Base-by-base conservation (phyloP, 2,329 filamentous ascomycete genomes). In the Cercospora berteroae region DNA sequence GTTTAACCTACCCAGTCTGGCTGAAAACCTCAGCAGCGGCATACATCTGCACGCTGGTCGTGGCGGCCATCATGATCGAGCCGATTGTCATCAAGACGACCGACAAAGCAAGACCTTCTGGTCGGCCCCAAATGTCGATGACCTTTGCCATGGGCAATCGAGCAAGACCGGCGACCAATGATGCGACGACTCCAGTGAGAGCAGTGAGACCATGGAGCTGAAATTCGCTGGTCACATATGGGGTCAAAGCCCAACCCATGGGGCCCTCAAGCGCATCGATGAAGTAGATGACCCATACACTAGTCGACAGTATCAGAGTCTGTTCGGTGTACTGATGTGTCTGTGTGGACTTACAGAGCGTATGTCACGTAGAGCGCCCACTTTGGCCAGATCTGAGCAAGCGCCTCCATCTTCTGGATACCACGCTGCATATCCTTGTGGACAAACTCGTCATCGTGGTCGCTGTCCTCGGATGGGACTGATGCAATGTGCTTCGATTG, bases 261-360 rank as follows among this genome's bases (percentile, higher is more conserved):
- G 62, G 62, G 5, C 63, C 77, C 64, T 82, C 77, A 42, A 84
- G 74, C 31, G 82, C 83, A 42, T 85, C 83, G 73, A 83, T 80
- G 68, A 85, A 83, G 56, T 81, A 80, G 73, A 83, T 81, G 5
- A 85, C 68, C 69, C 81, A 84, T 27, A 85, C 78, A 61, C 81
- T 83, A 18, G 4, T 8, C 23, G 23, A 9, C 13, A 4, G 16
- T 0, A 31, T 67, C 62, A 67, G 62, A 18, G 9, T 2, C 5
- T 29, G 8, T n/a, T 5, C 48, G 8, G 8, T 5, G 23, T 13
- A 13, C 5, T 18, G 33, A 5, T 7, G 13, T 7, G 2, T 7
- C 6, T 25, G 5, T 4, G 16, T 25, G 23, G 29, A 56, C 63
- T 55, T 50, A 71, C 68, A 63, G 52, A 12, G 64, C 64, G 52